Conservation (phyloP, 129 eudicot genomes). For the Ambrosia artemisiifolia region DNA sequence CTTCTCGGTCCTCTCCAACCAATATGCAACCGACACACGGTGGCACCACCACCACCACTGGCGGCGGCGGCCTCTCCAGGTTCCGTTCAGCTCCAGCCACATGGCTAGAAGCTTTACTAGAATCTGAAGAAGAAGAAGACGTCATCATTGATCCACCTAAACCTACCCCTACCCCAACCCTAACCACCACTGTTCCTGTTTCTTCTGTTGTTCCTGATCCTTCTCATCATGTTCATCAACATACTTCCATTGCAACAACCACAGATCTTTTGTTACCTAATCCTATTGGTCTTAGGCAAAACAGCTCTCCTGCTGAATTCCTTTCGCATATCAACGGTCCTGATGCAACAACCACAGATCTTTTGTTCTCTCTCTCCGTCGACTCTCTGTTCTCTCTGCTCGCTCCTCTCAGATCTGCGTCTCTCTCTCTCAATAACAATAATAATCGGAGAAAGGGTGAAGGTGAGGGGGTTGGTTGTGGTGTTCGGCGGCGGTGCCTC, state of each 20-base stretch:
- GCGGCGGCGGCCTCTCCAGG: conserved; percentile 55
- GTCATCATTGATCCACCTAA: conserved; percentile 50
- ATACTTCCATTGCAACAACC: conserved; percentile 4
- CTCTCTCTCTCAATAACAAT: no score
- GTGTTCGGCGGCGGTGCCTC: no score
- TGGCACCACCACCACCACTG: conserved; percentile 14
- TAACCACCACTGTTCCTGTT: no score
- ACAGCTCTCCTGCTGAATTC: conserved; percentile 86
- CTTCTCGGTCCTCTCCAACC: not conserved
- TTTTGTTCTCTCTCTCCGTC: no score
- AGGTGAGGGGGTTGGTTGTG: no score
- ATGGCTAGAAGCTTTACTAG: conserved; percentile 88
- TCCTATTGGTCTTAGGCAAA: conserved; percentile 47
- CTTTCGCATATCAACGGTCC: conserved; percentile 42
- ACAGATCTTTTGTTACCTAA: conserved; percentile 3
- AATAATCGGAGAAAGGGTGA: no score
- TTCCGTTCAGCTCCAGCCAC: conserved; percentile 97
- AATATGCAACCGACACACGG: conserved; percentile 58
- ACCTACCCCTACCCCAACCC: conserved; percentile 18
- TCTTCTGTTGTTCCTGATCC: conserved; percentile 12
- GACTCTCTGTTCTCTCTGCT: no score
- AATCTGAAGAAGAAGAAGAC: conserved; percentile 63
- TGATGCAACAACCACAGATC: no score
- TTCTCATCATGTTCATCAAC: not conserved
- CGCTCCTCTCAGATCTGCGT: no score